These are phyloP conservation scores for Ustilago xerochloae DNA, from an alignment of 1,284 basidiomycete genomes.

Conservation along the genomic window DNA sequence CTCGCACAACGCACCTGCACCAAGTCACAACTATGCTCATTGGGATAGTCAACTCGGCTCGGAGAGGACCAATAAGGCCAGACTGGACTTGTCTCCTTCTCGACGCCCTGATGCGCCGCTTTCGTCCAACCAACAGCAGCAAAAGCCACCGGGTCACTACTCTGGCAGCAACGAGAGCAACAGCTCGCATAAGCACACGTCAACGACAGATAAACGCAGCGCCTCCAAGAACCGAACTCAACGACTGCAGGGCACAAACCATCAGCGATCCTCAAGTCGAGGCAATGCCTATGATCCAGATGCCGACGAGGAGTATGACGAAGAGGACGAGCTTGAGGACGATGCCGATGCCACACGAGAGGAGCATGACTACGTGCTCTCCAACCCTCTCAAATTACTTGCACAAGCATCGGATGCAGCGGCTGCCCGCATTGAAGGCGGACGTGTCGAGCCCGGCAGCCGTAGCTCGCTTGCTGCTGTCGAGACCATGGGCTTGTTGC, in stretches of 20 bases:
- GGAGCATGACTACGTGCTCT: slow-evolving; percentile 55
- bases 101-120: slow-evolving; percentile 9
- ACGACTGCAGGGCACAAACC: slow-evolving; percentile 15
- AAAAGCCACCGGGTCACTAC: slow-evolving; percentile 11
- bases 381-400: slow-evolving; percentile 56
- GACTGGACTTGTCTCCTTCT: slow-evolving; percentile 37
- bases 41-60: slow-evolving; percentile 46
- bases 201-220: slow-evolving; percentile 17
- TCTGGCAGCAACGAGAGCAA: slow-evolving; percentile 9
- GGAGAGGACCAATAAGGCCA: slow-evolving; percentile 26
- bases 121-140: slow-evolving; percentile 3
- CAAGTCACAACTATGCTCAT: slow-evolving; percentile 43
- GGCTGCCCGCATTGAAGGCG: slow-evolving; percentile 42
- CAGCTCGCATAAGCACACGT: slow-evolving; percentile 10
- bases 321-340: slow-evolving; percentile 56
- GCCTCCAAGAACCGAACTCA: slow-evolving; percentile 30
- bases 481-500: slow-evolving; percentile 56
- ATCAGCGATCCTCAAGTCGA: slow-evolving; percentile 32
- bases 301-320: slow-evolving; percentile 51
- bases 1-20: slow-evolving; percentile 37
- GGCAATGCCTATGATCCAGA: slow-evolving; percentile 35
- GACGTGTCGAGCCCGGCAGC: slow-evolving; percentile 33
- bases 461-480: slow-evolving; percentile 44
- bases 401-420: slow-evolving; percentile 59
- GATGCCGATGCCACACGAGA: slow-evolving; percentile 47